Base-by-base conservation (phyloP, 768 basidiomycete genomes). In the Hortiboletus flavorubellus region DNA sequence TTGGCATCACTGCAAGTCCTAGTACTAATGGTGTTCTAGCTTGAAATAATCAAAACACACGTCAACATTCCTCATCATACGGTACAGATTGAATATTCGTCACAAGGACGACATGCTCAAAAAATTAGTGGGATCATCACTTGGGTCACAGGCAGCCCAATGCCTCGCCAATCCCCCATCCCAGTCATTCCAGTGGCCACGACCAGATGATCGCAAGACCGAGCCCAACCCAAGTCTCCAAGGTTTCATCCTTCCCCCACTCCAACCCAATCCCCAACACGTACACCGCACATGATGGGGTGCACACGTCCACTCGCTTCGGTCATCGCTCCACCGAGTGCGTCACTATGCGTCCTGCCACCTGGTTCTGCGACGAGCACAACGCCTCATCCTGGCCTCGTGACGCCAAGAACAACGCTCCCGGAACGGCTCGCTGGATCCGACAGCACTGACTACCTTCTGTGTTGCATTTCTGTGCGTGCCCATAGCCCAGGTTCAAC, bases 191-290 rank as follows among this genome's bases (percentile, higher is more conserved):
- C 56, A 67, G 64, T 12, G 56, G 55, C 37, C 60, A 23, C 48
- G 37, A 56, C 49, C 60, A 56, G 55, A 59, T 37, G 53, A 56
- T 56, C 54, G 55, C 60, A 54, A 55, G 49, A 57, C 61, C 51
- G 31, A 42, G 58, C 65, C 60, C 51, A 30, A 49, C 12, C 58
- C 64, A 66, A 73, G 77, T 79, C 74, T 78, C 75, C 75, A 78
- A 73, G 70, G 62, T 43, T 45, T 35, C 31, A 43, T 60, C 65
- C 69, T 74, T 76, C 74, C 78, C 78, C 78, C 76, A 65, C 61
- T 68, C 62, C 62, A 30, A 44, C 59, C 61, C 64, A 31, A 69
- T 56, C 38, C 56, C 68, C 58, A 49, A 35, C 46, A 51, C 31
- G 56, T 67, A 53, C 70, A 62, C 68, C 55, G 69, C 29, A 47